A percentile compares a stretch with the other conserved stretches of the same genome.
Conservation (phyloP, 2,329 filamentous ascomycete genomes). For the Aspergillus latus region DNA sequence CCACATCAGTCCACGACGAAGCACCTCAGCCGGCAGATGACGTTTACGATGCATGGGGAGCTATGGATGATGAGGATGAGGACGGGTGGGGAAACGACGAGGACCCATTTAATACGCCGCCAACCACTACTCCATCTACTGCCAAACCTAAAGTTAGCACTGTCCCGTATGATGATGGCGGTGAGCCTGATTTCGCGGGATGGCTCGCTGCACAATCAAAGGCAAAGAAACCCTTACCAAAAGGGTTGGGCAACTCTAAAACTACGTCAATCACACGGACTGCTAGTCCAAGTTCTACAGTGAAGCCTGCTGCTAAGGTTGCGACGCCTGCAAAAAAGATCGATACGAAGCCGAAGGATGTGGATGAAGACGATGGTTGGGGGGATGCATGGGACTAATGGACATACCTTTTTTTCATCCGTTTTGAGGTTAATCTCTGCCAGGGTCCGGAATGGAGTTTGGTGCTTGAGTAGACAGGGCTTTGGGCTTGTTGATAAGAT, state of each 20-base stretch:
- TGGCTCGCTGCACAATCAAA: constrained; percentile 87
- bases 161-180: constrained; percentile 72
- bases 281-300: constrained; percentile 36
- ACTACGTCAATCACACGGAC: constrained; percentile 40
- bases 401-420: neutral
- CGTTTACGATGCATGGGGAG: constrained; percentile 74
- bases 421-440: neutral
- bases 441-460: neutral
- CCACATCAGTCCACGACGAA: constrained; percentile 46
- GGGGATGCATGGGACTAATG: constrained; percentile 50
- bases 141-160: constrained; percentile 35
- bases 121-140: constrained; percentile 27
- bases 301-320: constrained; percentile 47
- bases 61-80: constrained; percentile 58
- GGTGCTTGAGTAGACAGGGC: neutral
- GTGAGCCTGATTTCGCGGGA: constrained; percentile 92
- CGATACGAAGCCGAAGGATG: constrained; percentile 60
- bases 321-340: constrained; percentile 63
- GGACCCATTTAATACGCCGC: constrained; percentile 39
- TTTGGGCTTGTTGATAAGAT: constrained; percentile 5
- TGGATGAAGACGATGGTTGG: constrained; percentile 48
- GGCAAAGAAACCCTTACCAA: constrained; percentile 76
- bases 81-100: constrained; percentile 50
- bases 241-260: constrained; percentile 69
- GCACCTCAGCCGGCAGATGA: constrained; percentile 56